Evolutionary conservation across 148 eudicot genomes (phyloP).

Genomic region (Rhododendron ferrugineum): DNA sequence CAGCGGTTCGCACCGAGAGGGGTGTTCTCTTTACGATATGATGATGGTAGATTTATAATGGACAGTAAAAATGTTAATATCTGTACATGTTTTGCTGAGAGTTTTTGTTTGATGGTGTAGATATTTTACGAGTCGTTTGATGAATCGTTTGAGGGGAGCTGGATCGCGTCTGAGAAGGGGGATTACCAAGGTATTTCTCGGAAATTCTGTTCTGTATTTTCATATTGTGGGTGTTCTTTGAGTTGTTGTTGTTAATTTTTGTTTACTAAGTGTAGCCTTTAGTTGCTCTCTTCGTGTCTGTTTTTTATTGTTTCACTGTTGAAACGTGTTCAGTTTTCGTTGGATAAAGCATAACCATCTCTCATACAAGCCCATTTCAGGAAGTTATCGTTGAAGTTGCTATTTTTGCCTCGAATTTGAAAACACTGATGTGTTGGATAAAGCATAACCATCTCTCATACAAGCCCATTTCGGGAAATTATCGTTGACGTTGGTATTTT

Average conservation of each 20-base stretch:
- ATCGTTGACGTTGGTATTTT: not conserved
- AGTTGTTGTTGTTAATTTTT: not conserved
- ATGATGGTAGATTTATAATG: not conserved
- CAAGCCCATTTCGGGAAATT: no score
- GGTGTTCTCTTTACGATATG: not conserved
- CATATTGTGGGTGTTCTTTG: not conserved
- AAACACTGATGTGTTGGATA: not conserved
- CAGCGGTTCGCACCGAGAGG: not conserved
- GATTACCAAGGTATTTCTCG: conserved; percentile 57
- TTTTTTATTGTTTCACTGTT: not conserved
- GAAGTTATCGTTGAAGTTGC: no score
- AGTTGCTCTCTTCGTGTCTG: not conserved
- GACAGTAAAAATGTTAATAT: not conserved
- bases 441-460: not conserved
- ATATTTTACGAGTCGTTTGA: conserved; percentile 75
- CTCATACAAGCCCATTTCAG: not conserved
- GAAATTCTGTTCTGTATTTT: not conserved
- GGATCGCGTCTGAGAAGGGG: conserved; percentile 77
- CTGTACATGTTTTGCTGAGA: not conserved
- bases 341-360: not conserved
- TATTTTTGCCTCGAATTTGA: not conserved
- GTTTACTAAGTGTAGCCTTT: no score
- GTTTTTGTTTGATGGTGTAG: conserved; percentile 25
- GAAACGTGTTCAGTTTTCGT: not conserved
- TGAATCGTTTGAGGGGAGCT: conserved; percentile 68